phyloP scores from a whole-genome alignment of 345 rosid species.

The Barbarea vulgaris region DNA sequence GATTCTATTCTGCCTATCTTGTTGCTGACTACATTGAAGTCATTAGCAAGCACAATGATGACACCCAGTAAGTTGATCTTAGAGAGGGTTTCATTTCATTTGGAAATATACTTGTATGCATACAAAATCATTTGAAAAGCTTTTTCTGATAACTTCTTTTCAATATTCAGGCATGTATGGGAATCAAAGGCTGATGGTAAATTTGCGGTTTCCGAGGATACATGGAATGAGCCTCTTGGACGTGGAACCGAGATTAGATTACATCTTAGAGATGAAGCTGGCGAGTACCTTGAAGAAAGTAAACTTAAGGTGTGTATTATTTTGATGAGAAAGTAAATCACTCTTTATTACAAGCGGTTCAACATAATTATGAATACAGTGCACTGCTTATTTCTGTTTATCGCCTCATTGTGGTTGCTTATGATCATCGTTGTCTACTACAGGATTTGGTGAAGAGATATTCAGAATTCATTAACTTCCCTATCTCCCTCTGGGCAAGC shows the following conservation, averaged over 20 bases:
- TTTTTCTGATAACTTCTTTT: conserved; percentile 25
- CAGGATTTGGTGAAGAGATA: conserved; percentile 97
- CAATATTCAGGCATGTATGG: conserved; percentile 76
- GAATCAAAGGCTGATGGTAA: conserved; percentile 99
- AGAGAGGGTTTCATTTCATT: background rate
- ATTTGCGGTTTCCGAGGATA: conserved; percentile 95
- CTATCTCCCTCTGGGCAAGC: conserved; percentile 89
- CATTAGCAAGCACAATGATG: conserved; percentile 93
- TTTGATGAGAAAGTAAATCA: background rate
- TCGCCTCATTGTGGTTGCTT: conserved; percentile 7
- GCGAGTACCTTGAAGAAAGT: conserved; percentile 89
- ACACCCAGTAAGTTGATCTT: conserved; percentile 66
- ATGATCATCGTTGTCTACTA: conserved; percentile 19
- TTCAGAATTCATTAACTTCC: conserved; percentile 97
- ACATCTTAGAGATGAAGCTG: conserved; percentile 97
- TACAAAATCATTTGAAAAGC: conserved; percentile 9
- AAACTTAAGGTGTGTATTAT: conserved; percentile 70
- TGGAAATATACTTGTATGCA: background rate
- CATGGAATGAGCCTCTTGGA: conserved; percentile 95
- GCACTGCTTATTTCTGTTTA: conserved; percentile 15
- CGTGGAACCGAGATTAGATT: conserved; percentile 97
- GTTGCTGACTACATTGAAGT: conserved; percentile 99
- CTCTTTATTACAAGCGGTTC: background rate
- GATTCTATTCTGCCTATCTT: conserved; percentile 96
- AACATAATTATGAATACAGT: conserved; percentile 1